Conservation (phyloP, 78 protist genomes). For the Dictyostelium capitatum region DNA sequence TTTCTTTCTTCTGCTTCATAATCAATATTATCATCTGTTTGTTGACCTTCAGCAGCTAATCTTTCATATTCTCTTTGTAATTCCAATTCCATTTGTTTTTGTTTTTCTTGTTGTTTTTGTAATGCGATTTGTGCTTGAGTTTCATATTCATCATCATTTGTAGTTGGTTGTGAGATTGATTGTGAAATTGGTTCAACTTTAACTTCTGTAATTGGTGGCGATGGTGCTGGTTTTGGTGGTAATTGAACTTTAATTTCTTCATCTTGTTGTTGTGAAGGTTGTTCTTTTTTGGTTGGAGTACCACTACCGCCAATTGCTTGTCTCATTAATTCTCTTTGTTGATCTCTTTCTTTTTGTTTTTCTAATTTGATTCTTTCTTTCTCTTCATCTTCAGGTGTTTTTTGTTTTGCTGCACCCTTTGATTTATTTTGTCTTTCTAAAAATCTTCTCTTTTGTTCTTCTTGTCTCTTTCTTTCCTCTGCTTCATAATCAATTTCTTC, state of each 20-base stretch:
- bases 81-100: conserved; percentile 39
- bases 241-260: background rate
- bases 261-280: background rate
- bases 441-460: conserved; percentile 30
- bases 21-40: background rate
- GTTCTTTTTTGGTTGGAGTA: background rate
- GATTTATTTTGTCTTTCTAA: conserved; percentile 44
- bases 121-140: background rate
- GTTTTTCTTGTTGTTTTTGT: conserved; percentile 36
- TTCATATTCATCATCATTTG: conserved; percentile 24
- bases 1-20: background rate
- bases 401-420: background rate
- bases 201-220: background rate
- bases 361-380: conserved; percentile 32
- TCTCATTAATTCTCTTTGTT: conserved; percentile 39
- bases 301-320: background rate
- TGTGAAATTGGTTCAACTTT: background rate
- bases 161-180: background rate
- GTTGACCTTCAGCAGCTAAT: conserved; percentile 19
- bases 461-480: conserved; percentile 36
- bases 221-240: conserved; percentile 2
- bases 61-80: conserved; percentile 34
- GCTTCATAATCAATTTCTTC: conserved; percentile 32
- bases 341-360: conserved; percentile 60
- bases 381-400: conserved; percentile 64